phyloP scores from a whole-genome alignment of 2,329 filamentous ascomycete species.

The Kalaharituber pfeilii region DNA sequence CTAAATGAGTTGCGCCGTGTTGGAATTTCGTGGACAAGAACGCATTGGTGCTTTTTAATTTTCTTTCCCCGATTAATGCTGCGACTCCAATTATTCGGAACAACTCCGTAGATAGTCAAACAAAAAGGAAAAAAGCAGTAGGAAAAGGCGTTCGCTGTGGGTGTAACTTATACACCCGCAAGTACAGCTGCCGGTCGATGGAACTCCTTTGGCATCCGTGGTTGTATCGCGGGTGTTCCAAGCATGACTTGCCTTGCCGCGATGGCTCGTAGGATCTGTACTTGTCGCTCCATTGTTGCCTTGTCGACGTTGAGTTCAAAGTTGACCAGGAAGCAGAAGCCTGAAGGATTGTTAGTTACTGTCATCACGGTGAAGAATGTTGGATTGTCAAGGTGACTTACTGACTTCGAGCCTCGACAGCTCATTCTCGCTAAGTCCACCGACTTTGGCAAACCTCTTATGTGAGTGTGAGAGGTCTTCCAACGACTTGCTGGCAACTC shows the following conservation, averaged over 20 bases:
- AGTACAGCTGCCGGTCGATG: neutral
- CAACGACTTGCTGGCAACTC: constrained; percentile 86
- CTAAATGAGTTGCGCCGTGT: no score
- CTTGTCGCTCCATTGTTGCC: constrained; percentile 37
- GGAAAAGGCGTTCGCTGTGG: no score
- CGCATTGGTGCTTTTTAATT: no score
- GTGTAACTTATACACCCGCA: no score
- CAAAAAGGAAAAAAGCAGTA: no score
- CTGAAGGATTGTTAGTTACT: constrained; percentile 5
- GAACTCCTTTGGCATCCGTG: neutral
- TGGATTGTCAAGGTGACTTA: constrained; percentile 11
- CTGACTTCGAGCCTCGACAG: constrained; percentile 74
- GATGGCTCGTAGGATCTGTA: constrained; percentile 28
- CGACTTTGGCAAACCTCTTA: constrained; percentile 65
- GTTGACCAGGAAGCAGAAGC: constrained; percentile 65
- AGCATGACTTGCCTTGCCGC: constrained; percentile 20
- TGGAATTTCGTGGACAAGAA: no score
- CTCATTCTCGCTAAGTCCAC: constrained; percentile 68
- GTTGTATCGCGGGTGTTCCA: constrained; percentile 18
- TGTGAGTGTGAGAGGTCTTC: constrained; percentile 84
- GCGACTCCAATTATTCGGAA: no score
- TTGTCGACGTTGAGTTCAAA: constrained; percentile 57
- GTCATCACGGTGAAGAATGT: neutral
- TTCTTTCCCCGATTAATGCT: no score
- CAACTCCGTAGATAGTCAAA: no score